These are phyloP conservation scores for Raffaelea deltoideospora DNA, from an alignment of 2,329 filamentous ascomycete genomes.

Conservation along the genomic window DNA sequence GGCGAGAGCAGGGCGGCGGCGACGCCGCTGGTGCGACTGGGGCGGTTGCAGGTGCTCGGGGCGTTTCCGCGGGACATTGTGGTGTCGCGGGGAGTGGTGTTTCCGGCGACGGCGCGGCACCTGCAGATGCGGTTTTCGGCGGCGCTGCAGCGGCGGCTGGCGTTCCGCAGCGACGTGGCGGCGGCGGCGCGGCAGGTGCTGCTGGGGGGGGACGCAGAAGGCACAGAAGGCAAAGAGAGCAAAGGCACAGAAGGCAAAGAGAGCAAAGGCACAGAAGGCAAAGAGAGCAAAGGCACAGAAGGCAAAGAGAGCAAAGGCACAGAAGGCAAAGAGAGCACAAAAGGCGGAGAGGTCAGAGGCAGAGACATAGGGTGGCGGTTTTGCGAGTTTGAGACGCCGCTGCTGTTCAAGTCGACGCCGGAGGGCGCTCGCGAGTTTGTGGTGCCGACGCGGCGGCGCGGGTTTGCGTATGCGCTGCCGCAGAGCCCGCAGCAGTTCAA, in stretches of 20 bases:
- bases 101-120: constrained; percentile 61
- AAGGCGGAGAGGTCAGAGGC: constrained; percentile 23
- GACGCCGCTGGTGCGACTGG: constrained; percentile 23
- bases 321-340: too few species aligned
- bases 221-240: too few species aligned
- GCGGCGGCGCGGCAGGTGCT: constrained; percentile 8
- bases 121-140: constrained; percentile 68
- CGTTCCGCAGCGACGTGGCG: constrained; percentile 43
- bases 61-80: constrained; percentile 61
- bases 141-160: constrained; percentile 50
- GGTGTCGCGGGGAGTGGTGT: constrained; percentile 58
- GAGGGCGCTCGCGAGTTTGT: constrained; percentile 92
- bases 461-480: constrained; percentile 75
- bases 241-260: too few species aligned
- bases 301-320: too few species aligned
- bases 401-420: constrained; percentile 93
- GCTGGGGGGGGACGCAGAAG: constrained; percentile 20
- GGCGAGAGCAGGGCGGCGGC: neutral
- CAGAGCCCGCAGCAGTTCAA: constrained; percentile 99
- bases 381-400: constrained; percentile 74
- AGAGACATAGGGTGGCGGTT: too few species aligned
- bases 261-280: too few species aligned
- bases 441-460: constrained; percentile 66
- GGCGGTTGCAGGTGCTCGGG: constrained; percentile 53
- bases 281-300: too few species aligned